Evolutionary conservation across 2,329 filamentous ascomycete species (phyloP).

Genomic region (Albifimbria verrucaria): DNA sequence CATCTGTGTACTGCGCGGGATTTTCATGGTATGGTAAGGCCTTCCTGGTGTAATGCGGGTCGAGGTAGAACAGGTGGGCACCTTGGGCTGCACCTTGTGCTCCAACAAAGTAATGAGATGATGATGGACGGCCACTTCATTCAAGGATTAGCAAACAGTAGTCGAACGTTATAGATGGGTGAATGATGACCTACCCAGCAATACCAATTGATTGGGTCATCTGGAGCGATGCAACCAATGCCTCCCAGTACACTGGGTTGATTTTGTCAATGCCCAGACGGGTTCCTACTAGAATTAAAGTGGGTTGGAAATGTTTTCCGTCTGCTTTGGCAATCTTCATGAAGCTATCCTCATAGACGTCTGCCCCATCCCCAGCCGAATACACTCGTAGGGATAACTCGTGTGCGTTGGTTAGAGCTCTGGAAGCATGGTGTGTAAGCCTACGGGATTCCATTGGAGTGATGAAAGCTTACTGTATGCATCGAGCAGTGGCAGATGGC

Average conservation of each 20-base stretch:
- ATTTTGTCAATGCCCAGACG: constrained; percentile 91
- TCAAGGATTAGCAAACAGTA: background rate
- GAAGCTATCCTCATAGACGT: constrained; percentile 90
- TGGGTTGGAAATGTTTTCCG: constrained; percentile 70
- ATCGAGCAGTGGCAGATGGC: constrained; percentile 90
- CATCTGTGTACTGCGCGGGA: constrained; percentile 56
- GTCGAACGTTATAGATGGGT: background rate
- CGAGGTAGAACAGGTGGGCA: constrained; percentile 85
- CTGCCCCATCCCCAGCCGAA: constrained; percentile 81
- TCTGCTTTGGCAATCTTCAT: constrained; percentile 70
- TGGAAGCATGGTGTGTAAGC: constrained; percentile 29
- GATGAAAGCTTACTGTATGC: constrained; percentile 71
- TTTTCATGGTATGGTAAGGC: constrained; percentile 63
- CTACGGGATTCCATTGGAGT: background rate
- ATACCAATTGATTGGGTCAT: constrained; percentile 94
- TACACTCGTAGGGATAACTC: constrained; percentile 73
- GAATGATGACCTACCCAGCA: constrained; percentile 64
- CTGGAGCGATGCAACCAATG: constrained; percentile 79
- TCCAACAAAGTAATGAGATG: constrained; percentile 66
- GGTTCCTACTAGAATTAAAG: constrained; percentile 83
- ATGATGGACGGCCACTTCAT: constrained; percentile 80
- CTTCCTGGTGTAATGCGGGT: constrained; percentile 83
- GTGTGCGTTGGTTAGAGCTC: constrained; percentile 69
- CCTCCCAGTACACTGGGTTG: constrained; percentile 91
- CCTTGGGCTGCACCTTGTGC: constrained; percentile 64